phyloP scores from a whole-genome alignment of 2,329 filamentous ascomycete species.

The Cryoendolithus antarcticus region DNA sequence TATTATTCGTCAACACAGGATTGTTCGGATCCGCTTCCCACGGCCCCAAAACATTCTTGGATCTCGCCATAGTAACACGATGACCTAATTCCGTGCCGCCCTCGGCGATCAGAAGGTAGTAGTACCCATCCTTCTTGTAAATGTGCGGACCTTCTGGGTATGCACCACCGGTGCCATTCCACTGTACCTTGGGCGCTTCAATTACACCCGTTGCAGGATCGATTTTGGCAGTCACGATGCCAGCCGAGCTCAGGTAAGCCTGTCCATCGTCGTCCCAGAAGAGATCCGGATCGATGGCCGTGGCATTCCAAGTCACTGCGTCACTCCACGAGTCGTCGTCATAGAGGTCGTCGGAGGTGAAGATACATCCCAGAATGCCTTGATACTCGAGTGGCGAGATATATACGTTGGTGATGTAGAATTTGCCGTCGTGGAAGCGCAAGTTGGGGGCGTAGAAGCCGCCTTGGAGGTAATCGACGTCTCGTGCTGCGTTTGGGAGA shows the following conservation, averaged over 20 bases:
- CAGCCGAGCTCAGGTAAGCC: slow-evolving; percentile 32
- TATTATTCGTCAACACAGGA: slow-evolving; percentile 14
- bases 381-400: too few species aligned
- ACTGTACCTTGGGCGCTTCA: too few species aligned
- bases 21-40: slow-evolving; percentile 13
- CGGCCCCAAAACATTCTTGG: slow-evolving; percentile 23
- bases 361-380: slow-evolving; percentile 30
- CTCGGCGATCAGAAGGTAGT: slow-evolving; percentile 26
- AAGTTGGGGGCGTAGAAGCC: slow-evolving; percentile 32
- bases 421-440: slow-evolving; percentile 27
- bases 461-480: slow-evolving; percentile 23
- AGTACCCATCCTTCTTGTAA: slow-evolving; percentile 24
- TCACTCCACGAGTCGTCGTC: slow-evolving; percentile 35
- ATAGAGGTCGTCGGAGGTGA: slow-evolving; percentile 33
- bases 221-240: slow-evolving; percentile 20
- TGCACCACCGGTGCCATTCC: slow-evolving; percentile 26
- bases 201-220: slow-evolving; percentile 22
- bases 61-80: slow-evolving; percentile 26
- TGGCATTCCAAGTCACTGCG: slow-evolving; percentile 33
- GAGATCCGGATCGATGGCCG: slow-evolving; percentile 11
- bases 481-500: slow-evolving; percentile 19
- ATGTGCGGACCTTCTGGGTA: slow-evolving; percentile 27
- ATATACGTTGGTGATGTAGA: slow-evolving; percentile 22
- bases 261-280: slow-evolving; percentile 46
- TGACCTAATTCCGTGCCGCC: slow-evolving; percentile 30